These are phyloP conservation scores for Tuber aestivum DNA, from an alignment of 495 filamentous ascomycete species.

Conservation along the genomic window DNA sequence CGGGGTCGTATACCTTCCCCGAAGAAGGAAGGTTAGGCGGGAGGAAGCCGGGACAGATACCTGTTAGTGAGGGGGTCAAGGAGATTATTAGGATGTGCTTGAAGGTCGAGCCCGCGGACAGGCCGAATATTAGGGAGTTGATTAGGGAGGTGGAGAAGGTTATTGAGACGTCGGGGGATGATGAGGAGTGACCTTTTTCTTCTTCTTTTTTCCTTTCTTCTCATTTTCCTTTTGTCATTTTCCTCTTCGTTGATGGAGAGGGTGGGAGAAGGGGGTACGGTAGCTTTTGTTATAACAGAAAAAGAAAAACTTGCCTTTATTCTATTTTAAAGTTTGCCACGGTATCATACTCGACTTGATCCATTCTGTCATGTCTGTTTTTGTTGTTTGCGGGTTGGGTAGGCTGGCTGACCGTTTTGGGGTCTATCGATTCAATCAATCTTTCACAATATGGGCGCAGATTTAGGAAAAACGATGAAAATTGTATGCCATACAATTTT, in stretches of 20 bases:
- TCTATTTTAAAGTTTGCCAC: background rate
- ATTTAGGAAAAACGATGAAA: too few relatives aligned
- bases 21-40: slow-evolving; percentile 45
- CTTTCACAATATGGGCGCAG: background rate
- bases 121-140: slow-evolving; percentile 85
- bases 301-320: background rate
- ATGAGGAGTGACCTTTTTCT: slow-evolving; percentile 47
- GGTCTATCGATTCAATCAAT: background rate
- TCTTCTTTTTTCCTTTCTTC: background rate
- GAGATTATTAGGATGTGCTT: slow-evolving; percentile 83
- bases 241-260: background rate
- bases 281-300: background rate
- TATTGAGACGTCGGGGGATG: slow-evolving; percentile 67
- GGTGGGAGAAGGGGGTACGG: background rate
- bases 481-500: too few relatives aligned
- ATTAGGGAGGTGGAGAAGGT: slow-evolving; percentile 72
- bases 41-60: slow-evolving; percentile 54
- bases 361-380: background rate
- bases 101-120: slow-evolving; percentile 82
- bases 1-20: slow-evolving; percentile 34
- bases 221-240: background rate
- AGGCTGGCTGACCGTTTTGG: background rate
- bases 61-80: slow-evolving; percentile 70
- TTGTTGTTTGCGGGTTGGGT: background rate
- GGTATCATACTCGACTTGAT: background rate